Conservation (phyloP, 306 rosid genomes). For the Senna tora region DNA sequence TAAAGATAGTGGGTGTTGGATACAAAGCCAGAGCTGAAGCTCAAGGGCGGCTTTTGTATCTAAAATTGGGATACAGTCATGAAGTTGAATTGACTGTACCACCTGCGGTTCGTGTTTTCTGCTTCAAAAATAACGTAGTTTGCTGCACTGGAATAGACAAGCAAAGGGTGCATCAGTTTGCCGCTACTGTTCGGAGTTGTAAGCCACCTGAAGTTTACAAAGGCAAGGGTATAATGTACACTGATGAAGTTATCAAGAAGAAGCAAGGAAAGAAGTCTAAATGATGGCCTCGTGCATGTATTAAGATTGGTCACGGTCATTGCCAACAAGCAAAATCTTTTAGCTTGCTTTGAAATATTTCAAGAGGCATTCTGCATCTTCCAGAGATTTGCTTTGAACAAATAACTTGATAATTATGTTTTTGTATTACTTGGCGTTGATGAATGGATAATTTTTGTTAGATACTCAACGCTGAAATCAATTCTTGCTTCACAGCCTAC, state of each 20-base stretch:
- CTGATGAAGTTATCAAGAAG: conserved; percentile 76
- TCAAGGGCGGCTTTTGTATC: conserved; percentile 68
- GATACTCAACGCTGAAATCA: conserved; percentile 1
- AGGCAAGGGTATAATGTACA: conserved; percentile 93
- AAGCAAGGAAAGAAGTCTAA: conserved; percentile 93
- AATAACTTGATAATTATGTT: neutral
- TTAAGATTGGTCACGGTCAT: too few relatives aligned
- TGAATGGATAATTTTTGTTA: neutral
- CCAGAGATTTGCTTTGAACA: neutral
- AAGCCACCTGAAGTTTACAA: conserved; percentile 93
- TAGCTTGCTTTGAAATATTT: neutral
- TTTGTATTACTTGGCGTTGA: neutral
- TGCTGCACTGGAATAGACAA: conserved; percentile 93
- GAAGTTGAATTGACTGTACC: conserved; percentile 82
- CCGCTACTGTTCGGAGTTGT: conserved; percentile 76
- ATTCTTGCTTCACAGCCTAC: neutral
- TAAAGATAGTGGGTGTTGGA: conserved; percentile 90
- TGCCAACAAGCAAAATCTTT: neutral
- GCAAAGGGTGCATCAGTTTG: conserved; percentile 85
- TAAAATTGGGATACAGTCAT: conserved; percentile 88
- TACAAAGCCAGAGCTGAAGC: conserved; percentile 91
- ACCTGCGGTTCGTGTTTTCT: conserved; percentile 83
- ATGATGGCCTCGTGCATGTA: conserved; percentile 31
- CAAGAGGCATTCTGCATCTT: neutral
- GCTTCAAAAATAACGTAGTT: conserved; percentile 87